A percentile compares a stretch with the other conserved stretches of the same genome.
These are phyloP conservation scores for Plicaturopsis crispa DNA, from an alignment of 768 basidiomycete species.

Conservation along the genomic window DNA sequence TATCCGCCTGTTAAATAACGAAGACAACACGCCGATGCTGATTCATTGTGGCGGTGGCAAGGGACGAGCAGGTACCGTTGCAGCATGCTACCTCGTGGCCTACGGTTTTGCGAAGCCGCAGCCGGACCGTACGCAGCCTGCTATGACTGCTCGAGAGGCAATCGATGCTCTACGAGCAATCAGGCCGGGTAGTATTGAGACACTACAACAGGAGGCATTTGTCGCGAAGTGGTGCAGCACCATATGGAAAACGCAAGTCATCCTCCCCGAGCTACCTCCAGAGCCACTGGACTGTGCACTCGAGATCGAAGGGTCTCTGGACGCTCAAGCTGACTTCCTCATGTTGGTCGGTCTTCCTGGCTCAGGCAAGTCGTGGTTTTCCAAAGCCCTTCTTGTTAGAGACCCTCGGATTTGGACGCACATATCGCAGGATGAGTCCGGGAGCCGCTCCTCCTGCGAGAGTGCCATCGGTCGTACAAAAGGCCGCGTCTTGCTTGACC, in stretches of 20 bases:
- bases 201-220: conserved; percentile 46
- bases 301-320: conserved; percentile 33
- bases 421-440: conserved; percentile 51
- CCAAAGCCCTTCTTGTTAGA: conserved; percentile 37
- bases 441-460: conserved; percentile 43
- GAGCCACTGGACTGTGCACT: conserved; percentile 43
- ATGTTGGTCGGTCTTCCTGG: conserved; percentile 57
- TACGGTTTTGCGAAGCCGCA: conserved; percentile 43
- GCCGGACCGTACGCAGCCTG: conserved; percentile 34
- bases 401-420: conserved; percentile 33
- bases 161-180: conserved; percentile 38
- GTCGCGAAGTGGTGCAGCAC: conserved; percentile 50
- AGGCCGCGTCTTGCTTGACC: conserved; percentile 47
- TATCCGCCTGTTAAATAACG: conserved; percentile 36
- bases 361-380: conserved; percentile 53
- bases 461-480: conserved; percentile 29
- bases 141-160: conserved; percentile 40
- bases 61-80: conserved; percentile 54
- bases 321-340: conserved; percentile 32
- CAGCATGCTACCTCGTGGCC: conserved; percentile 52
- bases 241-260: conserved; percentile 49
- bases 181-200: conserved; percentile 53
- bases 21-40: conserved; percentile 38
- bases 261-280: conserved; percentile 40
- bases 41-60: conserved; percentile 60